These are phyloP conservation scores for Gynochthodes officinalis DNA, from an alignment of 257 asterid species.

Conservation along the genomic window DNA sequence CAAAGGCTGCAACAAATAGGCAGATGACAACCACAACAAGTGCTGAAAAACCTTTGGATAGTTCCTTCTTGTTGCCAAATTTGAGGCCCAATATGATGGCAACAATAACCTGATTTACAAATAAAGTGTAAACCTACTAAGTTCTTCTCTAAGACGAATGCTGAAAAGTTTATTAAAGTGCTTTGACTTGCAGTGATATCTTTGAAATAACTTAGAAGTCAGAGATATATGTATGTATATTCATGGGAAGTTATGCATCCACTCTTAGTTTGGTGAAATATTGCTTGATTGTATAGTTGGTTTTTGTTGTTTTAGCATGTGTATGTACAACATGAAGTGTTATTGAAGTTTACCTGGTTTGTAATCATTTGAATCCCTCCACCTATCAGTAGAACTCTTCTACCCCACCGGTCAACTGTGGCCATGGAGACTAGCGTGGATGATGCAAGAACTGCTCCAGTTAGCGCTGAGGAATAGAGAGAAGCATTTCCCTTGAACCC, in stretches of 20 bases:
- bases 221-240: no score
- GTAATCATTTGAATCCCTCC: constrained; percentile 71
- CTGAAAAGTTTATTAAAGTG: no score
- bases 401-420: constrained; percentile 60
- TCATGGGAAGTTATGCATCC: no score
- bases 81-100: constrained; percentile 27
- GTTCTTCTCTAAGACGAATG: no score
- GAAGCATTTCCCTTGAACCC: constrained; percentile 61
- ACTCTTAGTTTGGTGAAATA: no score
- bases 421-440: constrained; percentile 74
- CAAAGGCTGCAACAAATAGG: constrained; percentile 25
- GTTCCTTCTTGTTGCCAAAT: constrained; percentile 15
- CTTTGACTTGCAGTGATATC: no score
- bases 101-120: constrained; percentile 20
- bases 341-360: constrained; percentile 25
- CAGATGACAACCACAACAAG: constrained; percentile 25
- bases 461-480: constrained; percentile 72
- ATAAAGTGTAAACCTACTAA: not conserved
- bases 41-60: constrained; percentile 19
- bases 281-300: no score
- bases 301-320: no score
- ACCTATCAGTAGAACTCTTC: constrained; percentile 53
- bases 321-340: not conserved
- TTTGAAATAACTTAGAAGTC: no score
- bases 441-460: constrained; percentile 71